Evolutionary conservation across 306 rosid species (phyloP).

Genomic region (Gillenia trifoliata): DNA sequence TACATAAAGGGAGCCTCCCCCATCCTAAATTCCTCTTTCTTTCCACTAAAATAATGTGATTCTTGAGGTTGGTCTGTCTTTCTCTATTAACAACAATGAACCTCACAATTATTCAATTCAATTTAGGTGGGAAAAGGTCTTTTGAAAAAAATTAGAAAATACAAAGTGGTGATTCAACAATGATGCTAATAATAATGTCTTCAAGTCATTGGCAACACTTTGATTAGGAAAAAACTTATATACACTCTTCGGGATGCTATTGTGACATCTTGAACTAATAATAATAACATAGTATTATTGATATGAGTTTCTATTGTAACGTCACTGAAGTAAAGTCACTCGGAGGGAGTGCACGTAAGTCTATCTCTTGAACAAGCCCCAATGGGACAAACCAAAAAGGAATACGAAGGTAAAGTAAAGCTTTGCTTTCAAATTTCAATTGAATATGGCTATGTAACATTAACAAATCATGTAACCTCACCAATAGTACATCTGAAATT

Average conservation of each 20-base stretch:
- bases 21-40: neutral
- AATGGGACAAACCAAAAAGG: constrained; percentile 5
- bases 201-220: constrained; percentile 17
- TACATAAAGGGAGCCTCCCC: constrained; percentile 14
- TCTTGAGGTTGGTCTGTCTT: constrained; percentile 29
- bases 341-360: too few species aligned
- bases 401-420: neutral
- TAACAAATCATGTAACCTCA: constrained; percentile 49
- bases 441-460: constrained; percentile 42
- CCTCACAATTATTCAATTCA: constrained; percentile 19
- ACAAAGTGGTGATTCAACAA: constrained; percentile 40
- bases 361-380: neutral
- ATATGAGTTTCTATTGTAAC: too few species aligned
- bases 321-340: too few species aligned
- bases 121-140: constrained; percentile 27
- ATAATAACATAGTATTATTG: too few species aligned
- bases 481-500: constrained; percentile 38
- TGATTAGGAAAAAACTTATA: neutral
- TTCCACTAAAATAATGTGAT: constrained; percentile 37
- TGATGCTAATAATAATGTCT: constrained; percentile 44
- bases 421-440: constrained; percentile 23
- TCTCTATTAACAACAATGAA: constrained; percentile 6
- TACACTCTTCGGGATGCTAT: neutral
- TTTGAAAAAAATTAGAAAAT: constrained; percentile 2
- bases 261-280: too few species aligned